A percentile compares a stretch with the other conserved stretches of the same genome.
phyloP scores from a whole-genome alignment of 176 grass and related monocot species.

The Zea luxurians region DNA sequence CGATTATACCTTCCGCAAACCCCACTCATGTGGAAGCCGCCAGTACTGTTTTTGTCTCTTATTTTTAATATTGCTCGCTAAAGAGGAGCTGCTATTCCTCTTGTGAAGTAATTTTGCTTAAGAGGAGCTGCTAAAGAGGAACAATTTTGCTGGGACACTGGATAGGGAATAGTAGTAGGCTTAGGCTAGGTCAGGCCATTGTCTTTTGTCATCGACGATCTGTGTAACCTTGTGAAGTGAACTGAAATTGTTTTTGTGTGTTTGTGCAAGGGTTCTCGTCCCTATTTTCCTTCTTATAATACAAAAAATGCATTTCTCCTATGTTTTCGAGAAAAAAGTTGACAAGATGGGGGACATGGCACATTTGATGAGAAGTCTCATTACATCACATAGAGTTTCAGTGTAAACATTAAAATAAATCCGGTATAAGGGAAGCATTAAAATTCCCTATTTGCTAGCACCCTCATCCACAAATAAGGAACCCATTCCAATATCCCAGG shows the following conservation, averaged over 20 bases:
- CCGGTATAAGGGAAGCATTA: not conserved
- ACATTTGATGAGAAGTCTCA: slow-evolving; percentile 12
- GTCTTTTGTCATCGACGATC: not conserved
- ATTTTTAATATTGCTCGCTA: not conserved
- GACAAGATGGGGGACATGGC: not conserved
- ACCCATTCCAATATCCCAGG: not conserved
- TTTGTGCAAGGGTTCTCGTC: not conserved
- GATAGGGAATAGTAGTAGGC: not conserved
- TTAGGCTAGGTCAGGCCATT: not conserved
- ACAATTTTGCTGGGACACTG: not conserved
- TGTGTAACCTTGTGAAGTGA: not conserved
- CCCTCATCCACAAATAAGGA: not conserved
- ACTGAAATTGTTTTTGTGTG: not conserved
- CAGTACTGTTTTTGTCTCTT: no score
- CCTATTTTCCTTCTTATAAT: not conserved
- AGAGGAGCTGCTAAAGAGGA: no score
- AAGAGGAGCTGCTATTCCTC: not conserved
- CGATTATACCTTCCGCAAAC: no score
- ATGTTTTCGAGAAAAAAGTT: not conserved
- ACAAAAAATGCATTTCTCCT: not conserved
- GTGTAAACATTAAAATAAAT: slow-evolving; percentile 23
- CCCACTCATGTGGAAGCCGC: no score
- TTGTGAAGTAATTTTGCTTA: no score
- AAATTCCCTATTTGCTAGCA: not conserved
- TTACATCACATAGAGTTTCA: slow-evolving; percentile 23